Base-by-base conservation (phyloP, 352 stramenopile genomes). In the Globisporangium cederbergense region DNA sequence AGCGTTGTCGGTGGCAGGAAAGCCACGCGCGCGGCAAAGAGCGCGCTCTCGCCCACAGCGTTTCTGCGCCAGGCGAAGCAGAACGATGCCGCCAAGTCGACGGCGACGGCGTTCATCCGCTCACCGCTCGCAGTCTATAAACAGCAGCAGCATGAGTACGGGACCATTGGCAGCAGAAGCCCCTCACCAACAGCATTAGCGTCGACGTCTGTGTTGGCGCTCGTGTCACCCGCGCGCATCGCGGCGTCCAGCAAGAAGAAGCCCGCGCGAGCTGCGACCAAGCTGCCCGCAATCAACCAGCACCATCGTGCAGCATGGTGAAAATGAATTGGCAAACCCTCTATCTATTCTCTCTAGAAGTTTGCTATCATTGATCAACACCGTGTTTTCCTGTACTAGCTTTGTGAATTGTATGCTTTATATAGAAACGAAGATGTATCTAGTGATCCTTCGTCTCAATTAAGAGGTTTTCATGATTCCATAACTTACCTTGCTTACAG, bases 11-110 rank as follows among this genome's bases (percentile, higher is more conserved):
- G 50, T 5, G 40, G 16, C 28, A 61, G 20, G 28, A 53, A 42
- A 46, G 60, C 64, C 13, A 72, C 68, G 16, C 51, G 30, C 1
- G 32, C 18, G 1, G 50, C 28, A 7, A 40, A 58, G 20, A 20
- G 43, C 2, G 61, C 76, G 18, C 51, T 87, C 34, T 87, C 80
- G 10, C 80, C 80, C 4, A 78, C 77, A 25, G 81, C 80, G 47
- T 89, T 79, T 74, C 60, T 89, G 45, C 74, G 76, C 10, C 54
- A 57, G 5, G 45, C 54, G 28, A 52, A 25, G 47, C 59, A 64
- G 34, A 64, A 20, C 22, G 49, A 47, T 36, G 14, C 18, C 28
- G 22, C 62, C 0, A 50, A 32, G 5, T 9, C 3, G 7, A 7
- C 46, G 6, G 16, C 25, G 20, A 2, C 13, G n/a, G 46, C 61